These are phyloP conservation scores for Candolleomyces aberdarensis DNA, from an alignment of 768 basidiomycete species.

Conservation along the genomic window DNA sequence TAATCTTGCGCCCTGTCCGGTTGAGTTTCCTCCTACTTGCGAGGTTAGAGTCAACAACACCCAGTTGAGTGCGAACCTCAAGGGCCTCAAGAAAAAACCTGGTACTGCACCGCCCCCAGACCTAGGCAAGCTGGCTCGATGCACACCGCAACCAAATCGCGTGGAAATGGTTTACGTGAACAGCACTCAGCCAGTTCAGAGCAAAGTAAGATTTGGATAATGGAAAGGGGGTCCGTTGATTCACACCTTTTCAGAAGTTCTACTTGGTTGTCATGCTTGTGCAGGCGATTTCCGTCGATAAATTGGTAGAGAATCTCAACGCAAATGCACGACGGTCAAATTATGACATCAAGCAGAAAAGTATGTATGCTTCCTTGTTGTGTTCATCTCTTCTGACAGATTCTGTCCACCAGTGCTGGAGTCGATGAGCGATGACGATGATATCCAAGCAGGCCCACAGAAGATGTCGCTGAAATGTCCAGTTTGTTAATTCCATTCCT, in stretches of 20 bases:
- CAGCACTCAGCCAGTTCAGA: slow-evolving; percentile 70
- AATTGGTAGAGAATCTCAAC: slow-evolving; percentile 67
- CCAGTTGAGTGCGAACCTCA: slow-evolving; percentile 70
- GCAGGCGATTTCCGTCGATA: slow-evolving; percentile 66
- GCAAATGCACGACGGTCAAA: slow-evolving; percentile 62
- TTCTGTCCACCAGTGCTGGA: slow-evolving; percentile 48
- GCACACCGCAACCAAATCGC: slow-evolving; percentile 50
- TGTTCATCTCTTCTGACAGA: not conserved
- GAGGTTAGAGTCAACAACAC: slow-evolving; percentile 84
- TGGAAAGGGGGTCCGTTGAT: not conserved
- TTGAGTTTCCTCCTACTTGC: slow-evolving; percentile 90
- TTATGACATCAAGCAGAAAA: slow-evolving; percentile 61
- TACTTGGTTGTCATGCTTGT: slow-evolving; percentile 84
- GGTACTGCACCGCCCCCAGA: slow-evolving; percentile 93
- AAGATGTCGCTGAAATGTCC: slow-evolving; percentile 94
- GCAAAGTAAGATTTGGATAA: slow-evolving; percentile 51
- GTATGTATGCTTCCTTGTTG: slow-evolving; percentile 40
- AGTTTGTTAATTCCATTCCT: slow-evolving; percentile 45
- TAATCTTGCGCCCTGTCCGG: slow-evolving; percentile 53
- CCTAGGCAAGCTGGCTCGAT: slow-evolving; percentile 40
- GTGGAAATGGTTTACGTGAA: slow-evolving; percentile 91
- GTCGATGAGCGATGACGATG: slow-evolving; percentile 71
- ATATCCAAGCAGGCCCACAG: slow-evolving; percentile 86
- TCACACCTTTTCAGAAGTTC: slow-evolving; percentile 61
- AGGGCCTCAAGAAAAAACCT: slow-evolving; percentile 93